Conservation (phyloP, 257 asterid species). For the Cinchona pubescens region DNA sequence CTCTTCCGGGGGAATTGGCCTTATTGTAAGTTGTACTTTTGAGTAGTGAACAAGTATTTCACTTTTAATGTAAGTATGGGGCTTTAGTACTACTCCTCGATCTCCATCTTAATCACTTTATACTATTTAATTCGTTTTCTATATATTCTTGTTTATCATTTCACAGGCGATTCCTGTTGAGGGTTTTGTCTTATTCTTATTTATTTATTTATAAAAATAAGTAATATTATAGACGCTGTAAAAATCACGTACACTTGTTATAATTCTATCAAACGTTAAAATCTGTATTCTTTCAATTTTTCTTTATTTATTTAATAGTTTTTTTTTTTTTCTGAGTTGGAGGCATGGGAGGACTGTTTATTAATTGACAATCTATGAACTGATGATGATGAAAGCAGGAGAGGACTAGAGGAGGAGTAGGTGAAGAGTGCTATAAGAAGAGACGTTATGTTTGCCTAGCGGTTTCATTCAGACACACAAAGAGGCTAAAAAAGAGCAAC, state of each 20-base stretch:
- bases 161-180: conserved; percentile 84
- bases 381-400: conserved; percentile 9
- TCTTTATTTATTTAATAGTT: not conserved
- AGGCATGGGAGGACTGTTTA: conserved; percentile 9
- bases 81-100: conserved; percentile 21
- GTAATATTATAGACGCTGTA: too few relatives aligned
- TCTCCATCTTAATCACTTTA: conserved; percentile 30
- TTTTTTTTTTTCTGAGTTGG: not conserved
- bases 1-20: conserved; percentile 30
- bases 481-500: not conserved
- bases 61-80: conserved; percentile 51
- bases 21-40: conserved; percentile 26
- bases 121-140: conserved; percentile 54
- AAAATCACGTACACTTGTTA: too few relatives aligned
- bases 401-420: too few relatives aligned
- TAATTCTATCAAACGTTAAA: too few relatives aligned
- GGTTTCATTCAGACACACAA: conserved; percentile 17
- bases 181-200: conserved; percentile 46
- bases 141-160: conserved; percentile 37
- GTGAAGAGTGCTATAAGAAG: conserved; percentile 34
- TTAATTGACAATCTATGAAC: conserved; percentile 17
- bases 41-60: conserved; percentile 45
- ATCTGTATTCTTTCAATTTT: not conserved
- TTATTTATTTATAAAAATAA: not conserved
- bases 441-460: conserved; percentile 25